Evolutionary conservation across 1,284 basidiomycete species (phyloP).

Genomic region (Inonotus obliquus): DNA sequence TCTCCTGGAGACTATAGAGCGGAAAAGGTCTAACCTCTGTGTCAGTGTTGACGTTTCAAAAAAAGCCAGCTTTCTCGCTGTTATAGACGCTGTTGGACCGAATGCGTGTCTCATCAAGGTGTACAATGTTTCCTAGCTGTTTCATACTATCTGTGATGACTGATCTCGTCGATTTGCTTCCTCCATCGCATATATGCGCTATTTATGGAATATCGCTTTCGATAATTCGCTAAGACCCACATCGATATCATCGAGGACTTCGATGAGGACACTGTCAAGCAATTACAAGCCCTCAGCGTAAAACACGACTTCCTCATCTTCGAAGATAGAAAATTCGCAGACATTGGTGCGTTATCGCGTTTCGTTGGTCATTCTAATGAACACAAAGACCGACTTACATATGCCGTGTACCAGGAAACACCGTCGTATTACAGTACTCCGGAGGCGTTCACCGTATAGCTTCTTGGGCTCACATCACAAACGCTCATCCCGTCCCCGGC

Average conservation of each 20-base stretch:
- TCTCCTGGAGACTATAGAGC: slow-evolving; percentile 80
- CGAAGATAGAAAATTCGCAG: slow-evolving; percentile 98
- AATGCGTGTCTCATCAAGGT: slow-evolving; percentile 95
- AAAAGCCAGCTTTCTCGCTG: slow-evolving; percentile 74
- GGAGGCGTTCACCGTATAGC: slow-evolving; percentile 93
- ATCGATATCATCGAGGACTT: slow-evolving; percentile 96
- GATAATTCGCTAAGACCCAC: slow-evolving; percentile 71
- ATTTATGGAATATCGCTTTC: not conserved
- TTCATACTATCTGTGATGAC: not conserved
- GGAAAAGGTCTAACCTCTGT: slow-evolving; percentile 90
- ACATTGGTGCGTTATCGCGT: slow-evolving; percentile 70
- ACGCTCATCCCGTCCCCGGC: slow-evolving; percentile 93
- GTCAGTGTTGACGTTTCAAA: slow-evolving; percentile 95
- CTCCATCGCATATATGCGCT: slow-evolving; percentile 19
- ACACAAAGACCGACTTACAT: not conserved
- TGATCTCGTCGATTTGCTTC: not conserved
- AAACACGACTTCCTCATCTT: slow-evolving; percentile 96
- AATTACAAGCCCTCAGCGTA: slow-evolving; percentile 66
- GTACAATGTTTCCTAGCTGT: slow-evolving; percentile 21
- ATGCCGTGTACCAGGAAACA: slow-evolving; percentile 67
- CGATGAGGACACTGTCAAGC: slow-evolving; percentile 65
- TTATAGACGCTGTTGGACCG: slow-evolving; percentile 86
- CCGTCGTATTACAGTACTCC: slow-evolving; percentile 92
- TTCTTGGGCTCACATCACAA: slow-evolving; percentile 96
- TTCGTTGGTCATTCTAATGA: not conserved